These are phyloP conservation scores for Talaromyces sp. DNA, from an alignment of 2,329 filamentous ascomycete species.

Conservation along the genomic window DNA sequence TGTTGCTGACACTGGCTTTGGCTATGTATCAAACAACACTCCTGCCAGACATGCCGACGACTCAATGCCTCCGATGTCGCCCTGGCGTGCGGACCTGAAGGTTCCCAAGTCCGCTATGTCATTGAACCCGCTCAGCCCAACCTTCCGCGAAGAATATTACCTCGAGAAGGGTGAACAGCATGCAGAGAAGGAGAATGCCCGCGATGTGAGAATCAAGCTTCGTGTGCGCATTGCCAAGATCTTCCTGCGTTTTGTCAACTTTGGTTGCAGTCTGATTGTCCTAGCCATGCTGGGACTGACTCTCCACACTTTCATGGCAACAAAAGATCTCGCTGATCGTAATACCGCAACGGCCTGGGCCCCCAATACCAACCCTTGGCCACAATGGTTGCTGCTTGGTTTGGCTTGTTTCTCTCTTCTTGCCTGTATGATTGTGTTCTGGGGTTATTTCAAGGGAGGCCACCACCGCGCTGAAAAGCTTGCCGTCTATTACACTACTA, in stretches of 20 bases:
- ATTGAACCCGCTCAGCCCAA: constrained; percentile 84
- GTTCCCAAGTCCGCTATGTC: constrained; percentile 78
- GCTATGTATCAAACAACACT: constrained; percentile 72
- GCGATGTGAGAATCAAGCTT: constrained; percentile 88
- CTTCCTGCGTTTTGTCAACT: constrained; percentile 91
- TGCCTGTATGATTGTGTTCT: constrained; percentile 78
- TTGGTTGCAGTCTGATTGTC: constrained; percentile 94
- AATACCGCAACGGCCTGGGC: constrained; percentile 88
- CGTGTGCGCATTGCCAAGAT: constrained; percentile 92
- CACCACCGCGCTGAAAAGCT: constrained; percentile 90
- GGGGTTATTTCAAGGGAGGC: constrained; percentile 84
- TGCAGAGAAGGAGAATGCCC: constrained; percentile 84
- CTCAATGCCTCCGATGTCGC: constrained; percentile 72
- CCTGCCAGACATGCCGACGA: constrained; percentile 49
- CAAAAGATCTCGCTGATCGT: constrained; percentile 70
- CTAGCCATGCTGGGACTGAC: constrained; percentile 86
- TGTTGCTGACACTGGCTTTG: constrained; percentile 87
- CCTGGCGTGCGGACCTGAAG: constrained; percentile 87
- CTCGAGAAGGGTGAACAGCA: constrained; percentile 80
- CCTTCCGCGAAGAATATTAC: constrained; percentile 83
- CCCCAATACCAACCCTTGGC: constrained; percentile 76
- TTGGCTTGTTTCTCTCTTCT: constrained; percentile 80
- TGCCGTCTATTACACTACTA: constrained; percentile 91
- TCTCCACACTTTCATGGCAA: constrained; percentile 90
- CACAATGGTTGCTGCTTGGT: constrained; percentile 78